These are phyloP conservation scores for Cyberlindnera lachancei DNA, from an alignment of 805 yeast species.

Conservation along the genomic window DNA sequence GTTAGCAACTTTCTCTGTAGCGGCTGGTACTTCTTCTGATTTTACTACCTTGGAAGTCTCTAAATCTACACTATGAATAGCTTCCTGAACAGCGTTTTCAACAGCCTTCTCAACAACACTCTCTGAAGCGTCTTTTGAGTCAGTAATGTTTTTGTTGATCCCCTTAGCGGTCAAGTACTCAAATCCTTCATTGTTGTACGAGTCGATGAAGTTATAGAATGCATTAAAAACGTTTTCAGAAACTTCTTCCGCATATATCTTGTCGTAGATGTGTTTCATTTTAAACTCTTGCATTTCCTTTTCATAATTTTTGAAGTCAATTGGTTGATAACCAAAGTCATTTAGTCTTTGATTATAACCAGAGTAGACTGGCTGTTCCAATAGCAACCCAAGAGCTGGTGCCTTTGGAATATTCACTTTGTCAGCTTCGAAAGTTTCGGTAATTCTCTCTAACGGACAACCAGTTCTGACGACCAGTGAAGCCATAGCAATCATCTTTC, in stretches of 20 bases:
- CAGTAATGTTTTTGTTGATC: too few species aligned
- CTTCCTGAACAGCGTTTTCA: slow-evolving; percentile 3
- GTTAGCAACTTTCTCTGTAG: neutral
- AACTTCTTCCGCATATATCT: slow-evolving; percentile 84
- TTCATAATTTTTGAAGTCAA: slow-evolving; percentile 60
- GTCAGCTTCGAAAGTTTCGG: slow-evolving; percentile 65
- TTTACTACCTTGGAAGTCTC: slow-evolving; percentile 2
- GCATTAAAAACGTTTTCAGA: slow-evolving; percentile 85
- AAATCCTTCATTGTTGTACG: slow-evolving; percentile 54
- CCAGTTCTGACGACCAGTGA: slow-evolving; percentile 80
- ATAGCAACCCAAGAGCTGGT: slow-evolving; percentile 85
- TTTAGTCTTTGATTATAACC: slow-evolving; percentile 67
- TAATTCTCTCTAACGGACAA: slow-evolving; percentile 68
- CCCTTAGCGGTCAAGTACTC: slow-evolving; percentile 37
- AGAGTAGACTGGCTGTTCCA: slow-evolving; percentile 90
- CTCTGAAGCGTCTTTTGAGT: too few species aligned
- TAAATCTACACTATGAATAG: slow-evolving; percentile 4
- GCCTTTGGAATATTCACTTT: slow-evolving; percentile 94
- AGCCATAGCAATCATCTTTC: slow-evolving; percentile 97
- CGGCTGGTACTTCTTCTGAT: neutral
- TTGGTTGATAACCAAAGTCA: slow-evolving; percentile 68
- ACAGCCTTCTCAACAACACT: slow-evolving; percentile 5
- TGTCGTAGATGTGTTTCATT: slow-evolving; percentile 81
- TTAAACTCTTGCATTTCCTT: slow-evolving; percentile 79
- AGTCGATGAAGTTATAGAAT: slow-evolving; percentile 85